phyloP scores from a whole-genome alignment of 352 stramenopile genomes.

The Globisporangium parvum region DNA sequence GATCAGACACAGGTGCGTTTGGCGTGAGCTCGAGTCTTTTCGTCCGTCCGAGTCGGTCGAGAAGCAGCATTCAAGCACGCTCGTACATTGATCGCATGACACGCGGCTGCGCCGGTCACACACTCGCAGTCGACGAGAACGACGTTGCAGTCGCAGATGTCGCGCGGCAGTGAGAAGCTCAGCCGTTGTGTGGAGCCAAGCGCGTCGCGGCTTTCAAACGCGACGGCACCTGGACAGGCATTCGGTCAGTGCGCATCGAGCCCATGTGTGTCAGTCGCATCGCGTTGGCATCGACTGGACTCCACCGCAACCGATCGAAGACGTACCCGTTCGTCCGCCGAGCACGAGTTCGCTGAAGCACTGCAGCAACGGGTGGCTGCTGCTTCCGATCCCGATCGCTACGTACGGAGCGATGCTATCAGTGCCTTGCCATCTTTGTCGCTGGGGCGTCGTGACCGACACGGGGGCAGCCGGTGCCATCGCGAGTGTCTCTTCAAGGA shows the following conservation, averaged over 20 bases:
- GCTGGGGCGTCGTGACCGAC: slow-evolving; percentile 2
- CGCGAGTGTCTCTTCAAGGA: slow-evolving; percentile 9
- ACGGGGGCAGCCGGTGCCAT: background rate
- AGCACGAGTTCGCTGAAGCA: slow-evolving; percentile 3
- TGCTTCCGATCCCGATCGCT: slow-evolving; percentile 6
- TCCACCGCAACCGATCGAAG: too few relatives aligned
- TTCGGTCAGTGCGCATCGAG: too few relatives aligned
- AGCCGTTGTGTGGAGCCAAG: background rate
- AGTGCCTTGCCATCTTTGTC: slow-evolving; percentile 1
- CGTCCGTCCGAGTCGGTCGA: too few relatives aligned
- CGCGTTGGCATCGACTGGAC: too few relatives aligned
- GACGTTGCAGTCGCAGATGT: slow-evolving; percentile 1
- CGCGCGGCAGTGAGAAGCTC: slow-evolving; percentile 6
- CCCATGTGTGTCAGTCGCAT: too few relatives aligned
- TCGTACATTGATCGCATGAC: slow-evolving; percentile 8
- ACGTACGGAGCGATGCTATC: slow-evolving; percentile 1
- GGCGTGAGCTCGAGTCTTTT: too few relatives aligned
- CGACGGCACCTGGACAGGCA: background rate
- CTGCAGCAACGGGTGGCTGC: slow-evolving; percentile 8
- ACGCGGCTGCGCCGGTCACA: slow-evolving; percentile 6
- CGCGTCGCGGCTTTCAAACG: slow-evolving; percentile 8
- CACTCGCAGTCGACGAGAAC: slow-evolving; percentile 12
- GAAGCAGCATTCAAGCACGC: background rate
- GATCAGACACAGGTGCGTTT: background rate
- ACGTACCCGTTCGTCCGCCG: slow-evolving; percentile 2